Evolutionary conservation across 306 rosid species (phyloP).

Genomic region (Heteromeles arbutifolia): DNA sequence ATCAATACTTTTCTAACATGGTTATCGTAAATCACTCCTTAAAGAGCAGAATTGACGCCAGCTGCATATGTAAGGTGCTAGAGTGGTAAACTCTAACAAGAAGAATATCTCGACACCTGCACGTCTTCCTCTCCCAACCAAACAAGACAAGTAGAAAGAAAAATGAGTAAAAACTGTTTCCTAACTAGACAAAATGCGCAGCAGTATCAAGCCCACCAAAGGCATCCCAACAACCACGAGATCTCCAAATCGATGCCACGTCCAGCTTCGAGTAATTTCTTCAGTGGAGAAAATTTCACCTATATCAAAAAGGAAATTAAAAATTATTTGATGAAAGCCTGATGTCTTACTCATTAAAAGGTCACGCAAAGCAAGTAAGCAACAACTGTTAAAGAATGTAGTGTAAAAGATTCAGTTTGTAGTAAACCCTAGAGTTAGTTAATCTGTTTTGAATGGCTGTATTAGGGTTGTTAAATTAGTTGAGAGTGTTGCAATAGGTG

Average conservation of each 20-base stretch:
- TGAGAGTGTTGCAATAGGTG: no score
- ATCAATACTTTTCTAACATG: no score
- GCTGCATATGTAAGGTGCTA: no score
- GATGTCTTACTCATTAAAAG: neutral
- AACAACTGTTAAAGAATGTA: no score
- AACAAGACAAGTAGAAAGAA: neutral
- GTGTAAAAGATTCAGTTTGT: no score
- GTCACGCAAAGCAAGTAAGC: neutral
- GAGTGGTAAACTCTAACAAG: no score
- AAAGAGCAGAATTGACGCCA: no score
- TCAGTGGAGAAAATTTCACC: constrained; percentile 7
- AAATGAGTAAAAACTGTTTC: neutral
- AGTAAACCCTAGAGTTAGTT: no score
- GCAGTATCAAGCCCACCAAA: constrained; percentile 2
- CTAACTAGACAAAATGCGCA: neutral
- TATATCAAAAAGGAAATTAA: constrained; percentile 3
- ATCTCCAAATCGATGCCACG: neutral
- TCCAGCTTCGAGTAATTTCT: neutral
- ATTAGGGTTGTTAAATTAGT: no score
- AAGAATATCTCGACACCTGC: neutral
- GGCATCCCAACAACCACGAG: neutral
- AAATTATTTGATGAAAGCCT: neutral
- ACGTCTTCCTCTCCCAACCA: neutral
- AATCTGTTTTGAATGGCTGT: no score
- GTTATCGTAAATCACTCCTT: no score